Evolutionary conservation across 768 basidiomycete genomes (phyloP).

Genomic region (Ramaria sp.): DNA sequence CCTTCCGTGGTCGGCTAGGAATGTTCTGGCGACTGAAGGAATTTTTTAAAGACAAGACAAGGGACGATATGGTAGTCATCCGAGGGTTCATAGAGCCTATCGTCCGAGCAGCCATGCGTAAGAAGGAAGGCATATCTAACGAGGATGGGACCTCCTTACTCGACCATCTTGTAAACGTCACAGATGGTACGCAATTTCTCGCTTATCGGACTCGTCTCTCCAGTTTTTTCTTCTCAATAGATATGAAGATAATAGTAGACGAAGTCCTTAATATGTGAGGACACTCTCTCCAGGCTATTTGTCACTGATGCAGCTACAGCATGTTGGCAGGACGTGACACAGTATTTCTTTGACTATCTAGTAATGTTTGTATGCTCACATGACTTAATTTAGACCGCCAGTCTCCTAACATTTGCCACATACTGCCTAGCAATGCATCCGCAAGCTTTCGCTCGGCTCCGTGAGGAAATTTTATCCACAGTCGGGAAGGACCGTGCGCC

Average conservation of each 20-base stretch:
- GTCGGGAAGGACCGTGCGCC: conserved; percentile 3
- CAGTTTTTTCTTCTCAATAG: conserved; percentile 12
- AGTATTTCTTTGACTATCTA: background rate
- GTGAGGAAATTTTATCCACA: conserved; percentile 31
- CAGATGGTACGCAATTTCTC: conserved; percentile 13
- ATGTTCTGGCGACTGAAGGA: conserved; percentile 41
- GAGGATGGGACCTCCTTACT: conserved; percentile 13
- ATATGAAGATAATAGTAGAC: conserved; percentile 26
- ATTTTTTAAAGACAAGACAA: conserved; percentile 38
- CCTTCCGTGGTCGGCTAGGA: conserved; percentile 31
- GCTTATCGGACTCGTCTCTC: conserved; percentile 7
- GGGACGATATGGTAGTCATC: conserved; percentile 32
- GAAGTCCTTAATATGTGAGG: conserved; percentile 28
- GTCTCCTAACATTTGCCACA: conserved; percentile 30
- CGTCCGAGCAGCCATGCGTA: conserved; percentile 30
- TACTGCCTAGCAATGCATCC: conserved; percentile 40
- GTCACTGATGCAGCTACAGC: background rate
- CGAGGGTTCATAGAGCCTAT: conserved; percentile 44
- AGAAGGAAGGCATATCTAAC: background rate
- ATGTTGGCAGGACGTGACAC: conserved; percentile 9
- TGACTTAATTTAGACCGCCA: conserved; percentile 28
- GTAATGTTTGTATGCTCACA: background rate
- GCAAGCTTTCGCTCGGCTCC: conserved; percentile 26
- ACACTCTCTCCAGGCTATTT: background rate
- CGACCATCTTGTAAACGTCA: conserved; percentile 15